A percentile compares a stretch with the other conserved stretches of the same genome.
These are phyloP conservation scores for Alisma plantagoaquatica DNA, from an alignment of 106 monocot species.

Conservation along the genomic window DNA sequence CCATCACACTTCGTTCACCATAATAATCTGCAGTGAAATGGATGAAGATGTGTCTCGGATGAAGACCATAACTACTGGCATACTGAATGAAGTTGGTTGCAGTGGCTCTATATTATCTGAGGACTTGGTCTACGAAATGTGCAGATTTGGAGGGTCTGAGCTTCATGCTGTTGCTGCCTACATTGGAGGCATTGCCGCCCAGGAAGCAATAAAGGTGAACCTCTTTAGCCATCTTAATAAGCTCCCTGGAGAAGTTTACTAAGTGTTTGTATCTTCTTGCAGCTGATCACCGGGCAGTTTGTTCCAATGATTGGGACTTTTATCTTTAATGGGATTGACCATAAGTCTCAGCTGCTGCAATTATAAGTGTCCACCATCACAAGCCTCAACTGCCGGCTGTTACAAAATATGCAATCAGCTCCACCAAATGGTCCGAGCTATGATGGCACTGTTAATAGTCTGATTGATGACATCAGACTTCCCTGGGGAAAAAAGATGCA, in stretches of 20 bases:
- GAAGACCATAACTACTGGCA: slow-evolving; percentile 58
- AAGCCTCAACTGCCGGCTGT: no score
- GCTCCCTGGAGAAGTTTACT: not conserved
- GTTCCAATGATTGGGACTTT: slow-evolving; percentile 70
- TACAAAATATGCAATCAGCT: no score
- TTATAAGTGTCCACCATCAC: no score
- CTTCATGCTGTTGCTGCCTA: slow-evolving; percentile 81
- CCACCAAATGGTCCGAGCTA: no score
- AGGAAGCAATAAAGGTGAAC: slow-evolving; percentile 89
- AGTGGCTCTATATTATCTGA: slow-evolving; percentile 53
- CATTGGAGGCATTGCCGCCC: slow-evolving; percentile 85
- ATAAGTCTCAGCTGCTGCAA: slow-evolving; percentile 68
- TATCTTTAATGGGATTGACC: slow-evolving; percentile 87
- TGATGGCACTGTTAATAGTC: no score
- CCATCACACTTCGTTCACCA: no score
- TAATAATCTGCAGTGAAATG: slow-evolving; percentile 31
- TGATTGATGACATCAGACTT: no score
- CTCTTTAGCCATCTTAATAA: not conserved
- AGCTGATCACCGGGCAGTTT: slow-evolving; percentile 90
- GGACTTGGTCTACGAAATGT: slow-evolving; percentile 84
- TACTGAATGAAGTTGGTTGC: slow-evolving; percentile 57
- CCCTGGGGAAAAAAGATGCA: no score
- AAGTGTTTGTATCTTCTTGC: slow-evolving; percentile 8
- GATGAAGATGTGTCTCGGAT: slow-evolving; percentile 70
- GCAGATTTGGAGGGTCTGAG: slow-evolving; percentile 81